Conservation (phyloP, 1,284 basidiomycete genomes). For the Ustilago trichophora region DNA sequence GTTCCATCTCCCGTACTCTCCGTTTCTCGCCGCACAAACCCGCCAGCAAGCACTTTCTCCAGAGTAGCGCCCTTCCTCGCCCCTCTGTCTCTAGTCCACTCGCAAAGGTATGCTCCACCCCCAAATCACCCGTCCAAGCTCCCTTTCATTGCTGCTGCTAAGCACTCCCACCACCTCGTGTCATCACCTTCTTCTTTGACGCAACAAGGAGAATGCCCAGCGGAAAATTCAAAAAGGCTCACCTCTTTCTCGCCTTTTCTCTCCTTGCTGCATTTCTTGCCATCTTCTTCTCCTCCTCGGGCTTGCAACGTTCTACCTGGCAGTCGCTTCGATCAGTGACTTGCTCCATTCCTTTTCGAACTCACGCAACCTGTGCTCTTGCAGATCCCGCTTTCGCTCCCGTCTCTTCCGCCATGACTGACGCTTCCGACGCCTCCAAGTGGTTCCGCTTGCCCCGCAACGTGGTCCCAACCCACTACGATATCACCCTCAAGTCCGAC, state of each 20-base stretch:
- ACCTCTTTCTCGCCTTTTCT: conserved; percentile 23
- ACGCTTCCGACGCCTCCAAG: conserved; percentile 50
- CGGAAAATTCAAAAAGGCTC: conserved; percentile 22
- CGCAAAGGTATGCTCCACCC: conserved; percentile 26
- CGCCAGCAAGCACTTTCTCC: conserved; percentile 2
- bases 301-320: neutral
- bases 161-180: too few relatives aligned
- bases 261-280: conserved; percentile 21
- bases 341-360: conserved; percentile 13
- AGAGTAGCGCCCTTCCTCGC: conserved; percentile 4
- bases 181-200: too few relatives aligned
- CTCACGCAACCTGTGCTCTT: conserved; percentile 37
- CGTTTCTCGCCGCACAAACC: neutral
- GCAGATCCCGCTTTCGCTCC: conserved; percentile 35
- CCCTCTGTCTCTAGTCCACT: conserved; percentile 8
- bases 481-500: conserved; percentile 80
- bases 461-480: conserved; percentile 83
- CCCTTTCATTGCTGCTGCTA: too few relatives aligned
- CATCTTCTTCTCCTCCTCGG: conserved; percentile 1
- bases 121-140: too few relatives aligned
- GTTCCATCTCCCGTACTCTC: neutral
- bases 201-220: too few relatives aligned
- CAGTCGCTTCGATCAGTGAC: conserved; percentile 29
- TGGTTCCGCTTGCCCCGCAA: conserved; percentile 78
- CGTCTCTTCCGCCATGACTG: conserved; percentile 43